A percentile compares a stretch with the other conserved stretches of the same genome.
Conservation (phyloP, 2,329 filamentous ascomycete genomes). For the Xylariaceae sp. region DNA sequence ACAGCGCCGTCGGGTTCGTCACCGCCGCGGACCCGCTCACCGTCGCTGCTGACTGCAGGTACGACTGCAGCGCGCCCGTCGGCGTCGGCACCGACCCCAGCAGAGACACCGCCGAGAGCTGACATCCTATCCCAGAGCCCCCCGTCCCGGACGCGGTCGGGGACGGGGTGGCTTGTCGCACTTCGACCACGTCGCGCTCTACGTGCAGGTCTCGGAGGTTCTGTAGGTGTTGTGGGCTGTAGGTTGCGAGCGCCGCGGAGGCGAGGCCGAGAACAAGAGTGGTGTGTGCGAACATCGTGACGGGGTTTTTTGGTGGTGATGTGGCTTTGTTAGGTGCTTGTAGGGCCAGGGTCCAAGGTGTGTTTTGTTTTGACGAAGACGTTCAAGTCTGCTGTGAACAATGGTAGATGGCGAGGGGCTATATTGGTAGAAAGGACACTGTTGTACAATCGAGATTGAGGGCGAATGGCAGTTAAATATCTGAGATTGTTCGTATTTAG, state of each 20-base stretch:
- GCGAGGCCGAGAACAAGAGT: slow-evolving; percentile 23
- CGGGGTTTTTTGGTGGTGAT: background rate
- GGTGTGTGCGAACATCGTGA: slow-evolving; percentile 21
- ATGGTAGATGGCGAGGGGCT: too few species aligned
- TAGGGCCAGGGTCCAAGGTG: background rate
- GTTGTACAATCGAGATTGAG: too few species aligned
- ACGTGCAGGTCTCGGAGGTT: slow-evolving; percentile 10
- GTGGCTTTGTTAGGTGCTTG: background rate
- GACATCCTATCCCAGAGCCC: slow-evolving; percentile 7
- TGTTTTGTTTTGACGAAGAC: background rate
- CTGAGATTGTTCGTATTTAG: too few species aligned
- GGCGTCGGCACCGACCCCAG: slow-evolving; percentile 12
- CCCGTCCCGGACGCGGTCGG: background rate
- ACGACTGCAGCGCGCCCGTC: slow-evolving; percentile 2
- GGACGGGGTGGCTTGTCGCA: slow-evolving; percentile 8
- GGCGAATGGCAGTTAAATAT: too few species aligned
- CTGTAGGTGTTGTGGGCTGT: slow-evolving; percentile 19
- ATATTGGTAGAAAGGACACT: too few species aligned
- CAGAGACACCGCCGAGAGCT: slow-evolving; percentile 6
- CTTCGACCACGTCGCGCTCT: slow-evolving; percentile 16
- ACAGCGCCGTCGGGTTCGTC: slow-evolving; percentile 12
- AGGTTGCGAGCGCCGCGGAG: slow-evolving; percentile 23
- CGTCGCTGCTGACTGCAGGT: slow-evolving; percentile 7
- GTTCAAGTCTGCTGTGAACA: too few species aligned
- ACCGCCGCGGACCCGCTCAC: slow-evolving; percentile 8